A percentile compares a stretch with the other conserved stretches of the same genome.
Evolutionary conservation across 75 land plant genomes (phyloP).

Genomic region (Larix kaempferi): DNA sequence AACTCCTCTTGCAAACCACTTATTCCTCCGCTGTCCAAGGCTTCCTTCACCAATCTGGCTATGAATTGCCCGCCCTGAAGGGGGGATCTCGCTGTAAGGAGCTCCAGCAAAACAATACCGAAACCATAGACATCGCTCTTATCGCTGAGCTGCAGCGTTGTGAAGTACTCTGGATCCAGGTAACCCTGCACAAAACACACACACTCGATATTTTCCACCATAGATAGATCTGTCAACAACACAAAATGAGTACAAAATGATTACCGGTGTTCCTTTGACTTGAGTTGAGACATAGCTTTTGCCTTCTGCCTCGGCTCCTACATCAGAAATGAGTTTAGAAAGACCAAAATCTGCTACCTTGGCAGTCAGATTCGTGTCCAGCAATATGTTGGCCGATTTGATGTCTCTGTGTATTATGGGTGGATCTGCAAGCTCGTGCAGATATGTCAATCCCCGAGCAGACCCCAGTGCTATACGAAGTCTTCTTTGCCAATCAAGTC

Average conservation of each 20-base stretch:
- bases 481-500: slow-evolving; percentile 23
- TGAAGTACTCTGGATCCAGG: slow-evolving; percentile 80
- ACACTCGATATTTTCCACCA: too few relatives aligned
- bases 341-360: slow-evolving; percentile 40
- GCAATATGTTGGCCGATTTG: slow-evolving; percentile 33
- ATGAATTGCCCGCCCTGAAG: slow-evolving; percentile 60
- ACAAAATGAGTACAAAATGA: too few relatives aligned
- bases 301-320: background rate
- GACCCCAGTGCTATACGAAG: slow-evolving; percentile 30
- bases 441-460: slow-evolving; percentile 30
- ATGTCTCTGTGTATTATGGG: slow-evolving; percentile 42
- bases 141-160: slow-evolving; percentile 73
- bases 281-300: slow-evolving; percentile 13
- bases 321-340: slow-evolving; percentile 10
- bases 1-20: slow-evolving; percentile 2
- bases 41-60: slow-evolving; percentile 44
- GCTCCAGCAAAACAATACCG: slow-evolving; percentile 80
- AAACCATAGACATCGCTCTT: slow-evolving; percentile 91
- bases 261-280: slow-evolving; percentile 38
- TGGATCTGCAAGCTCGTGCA: slow-evolving; percentile 25
- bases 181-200: slow-evolving; percentile 53
- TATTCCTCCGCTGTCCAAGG: slow-evolving; percentile 30
- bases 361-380: slow-evolving; percentile 27
- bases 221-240: too few relatives aligned
- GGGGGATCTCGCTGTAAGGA: slow-evolving; percentile 62